Conservation (phyloP, 495 filamentous ascomycete genomes). For the Mycothermus thermophilus region DNA sequence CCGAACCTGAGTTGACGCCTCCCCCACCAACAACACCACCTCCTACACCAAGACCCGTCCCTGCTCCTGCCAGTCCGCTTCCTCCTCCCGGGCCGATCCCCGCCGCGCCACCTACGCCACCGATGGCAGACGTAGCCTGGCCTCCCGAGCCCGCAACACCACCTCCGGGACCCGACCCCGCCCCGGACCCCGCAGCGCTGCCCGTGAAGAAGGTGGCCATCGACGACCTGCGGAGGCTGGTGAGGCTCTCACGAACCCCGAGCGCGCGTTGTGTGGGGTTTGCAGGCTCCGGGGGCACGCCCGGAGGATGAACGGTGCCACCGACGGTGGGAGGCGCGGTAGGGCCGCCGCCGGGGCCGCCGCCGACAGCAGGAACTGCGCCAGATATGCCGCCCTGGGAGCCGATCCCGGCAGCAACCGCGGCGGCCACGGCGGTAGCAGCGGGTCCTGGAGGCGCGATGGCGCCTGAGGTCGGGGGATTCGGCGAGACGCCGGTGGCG, state of each 20-base stretch:
- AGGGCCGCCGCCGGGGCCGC: too few relatives aligned
- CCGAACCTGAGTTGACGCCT: not conserved
- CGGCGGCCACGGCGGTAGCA: not conserved
- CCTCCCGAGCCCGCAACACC: not conserved
- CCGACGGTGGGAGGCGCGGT: too few relatives aligned
- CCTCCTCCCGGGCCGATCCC: not conserved
- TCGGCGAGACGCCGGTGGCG: slow-evolving; percentile 5
- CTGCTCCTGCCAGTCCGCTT: too few relatives aligned
- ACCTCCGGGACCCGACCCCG: too few relatives aligned
- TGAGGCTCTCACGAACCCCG: slow-evolving; percentile 38
- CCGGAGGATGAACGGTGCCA: too few relatives aligned
- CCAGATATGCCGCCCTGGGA: not conserved
- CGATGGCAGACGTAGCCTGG: not conserved
- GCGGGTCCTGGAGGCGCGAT: not conserved
- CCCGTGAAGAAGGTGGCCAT: slow-evolving; percentile 42
- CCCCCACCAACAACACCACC: not conserved
- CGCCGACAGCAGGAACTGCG: too few relatives aligned
- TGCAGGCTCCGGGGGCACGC: too few relatives aligned
- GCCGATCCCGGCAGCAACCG: not conserved
- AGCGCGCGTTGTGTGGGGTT: too few relatives aligned
- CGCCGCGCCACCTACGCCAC: too few relatives aligned
- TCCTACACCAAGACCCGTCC: not conserved
- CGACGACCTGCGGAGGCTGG: slow-evolving; percentile 35
- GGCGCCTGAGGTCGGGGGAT: not conserved
- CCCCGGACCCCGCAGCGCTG: not conserved